Percentiles rank a stretch among this genome's conserved stretches.
Conservation (phyloP, 2,329 filamentous ascomycete genomes). For the Macrophomina phaseolina region DNA sequence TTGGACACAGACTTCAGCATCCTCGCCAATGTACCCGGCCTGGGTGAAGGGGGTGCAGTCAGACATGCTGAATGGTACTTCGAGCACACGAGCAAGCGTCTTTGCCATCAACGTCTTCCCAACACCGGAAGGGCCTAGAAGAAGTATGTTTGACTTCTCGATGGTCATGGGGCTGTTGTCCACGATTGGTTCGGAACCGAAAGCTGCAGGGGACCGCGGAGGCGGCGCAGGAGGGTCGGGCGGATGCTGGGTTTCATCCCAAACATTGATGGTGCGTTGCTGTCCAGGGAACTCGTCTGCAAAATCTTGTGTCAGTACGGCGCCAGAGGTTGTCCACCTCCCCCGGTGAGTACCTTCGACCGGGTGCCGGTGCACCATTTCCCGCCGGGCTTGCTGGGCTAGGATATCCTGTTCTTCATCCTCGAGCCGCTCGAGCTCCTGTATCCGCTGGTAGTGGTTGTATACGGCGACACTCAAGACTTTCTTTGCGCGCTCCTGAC, state of each 20-base stretch:
- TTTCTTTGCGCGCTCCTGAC: constrained; percentile 93
- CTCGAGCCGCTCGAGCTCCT: constrained; percentile 74
- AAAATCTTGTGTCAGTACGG: constrained; percentile 25
- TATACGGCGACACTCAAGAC: constrained; percentile 91
- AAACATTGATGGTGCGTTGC: constrained; percentile 55
- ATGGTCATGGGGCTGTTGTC: constrained; percentile 72
- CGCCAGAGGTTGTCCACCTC: background rate
- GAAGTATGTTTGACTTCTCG: constrained; percentile 92
- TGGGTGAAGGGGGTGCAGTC: constrained; percentile 97
- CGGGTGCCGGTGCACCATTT: constrained; percentile 72
- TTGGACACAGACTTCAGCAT: constrained; percentile 95
- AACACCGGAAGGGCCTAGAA: constrained; percentile 91
- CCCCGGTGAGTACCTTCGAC: constrained; percentile 68
- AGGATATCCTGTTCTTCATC: constrained; percentile 78
- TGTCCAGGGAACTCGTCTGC: constrained; percentile 69
- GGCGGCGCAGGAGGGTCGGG: constrained; percentile 32
- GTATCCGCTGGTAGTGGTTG: constrained; percentile 92
- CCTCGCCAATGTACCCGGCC: constrained; percentile 96
- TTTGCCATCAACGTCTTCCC: constrained; percentile 97
- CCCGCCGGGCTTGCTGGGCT: constrained; percentile 73
- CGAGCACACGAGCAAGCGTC: constrained; percentile 89
- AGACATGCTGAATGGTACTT: constrained; percentile 92
- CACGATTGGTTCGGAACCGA: constrained; percentile 51
- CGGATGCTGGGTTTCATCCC: constrained; percentile 31
- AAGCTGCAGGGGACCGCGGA: constrained; percentile 33